Conservation (phyloP, 2,329 filamentous ascomycete genomes). For the Clonostachys sp. region DNA sequence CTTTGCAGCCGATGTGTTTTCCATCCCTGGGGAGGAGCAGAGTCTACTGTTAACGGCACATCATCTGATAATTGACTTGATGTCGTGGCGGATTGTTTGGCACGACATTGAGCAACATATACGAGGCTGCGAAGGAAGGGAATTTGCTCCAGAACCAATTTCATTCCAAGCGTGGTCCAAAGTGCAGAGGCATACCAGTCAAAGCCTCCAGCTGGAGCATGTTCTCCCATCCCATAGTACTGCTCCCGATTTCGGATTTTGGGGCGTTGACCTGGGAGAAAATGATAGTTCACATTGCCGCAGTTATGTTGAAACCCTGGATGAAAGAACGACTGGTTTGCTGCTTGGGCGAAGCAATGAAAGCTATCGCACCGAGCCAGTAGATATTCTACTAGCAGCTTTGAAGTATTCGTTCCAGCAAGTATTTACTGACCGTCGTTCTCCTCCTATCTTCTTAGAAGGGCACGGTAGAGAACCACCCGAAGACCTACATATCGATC, state of each 20-base stretch:
- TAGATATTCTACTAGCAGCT: slow-evolving; percentile 30
- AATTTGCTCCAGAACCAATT: slow-evolving; percentile 11
- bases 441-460: slow-evolving; percentile 31
- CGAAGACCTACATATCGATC: slow-evolving; percentile 19
- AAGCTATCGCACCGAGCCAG: slow-evolving; percentile 22
- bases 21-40: slow-evolving; percentile 9
- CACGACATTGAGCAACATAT: slow-evolving; percentile 35
- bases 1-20: slow-evolving; percentile 43
- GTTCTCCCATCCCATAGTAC: slow-evolving; percentile 6
- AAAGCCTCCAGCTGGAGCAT: slow-evolving; percentile 12
- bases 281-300: slow-evolving; percentile 5
- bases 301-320: slow-evolving; percentile 6
- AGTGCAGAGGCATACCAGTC: neutral
- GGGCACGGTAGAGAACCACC: slow-evolving; percentile 33
- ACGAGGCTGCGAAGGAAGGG: too few species aligned
- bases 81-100: slow-evolving; percentile 38
- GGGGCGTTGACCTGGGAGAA: slow-evolving; percentile 4
- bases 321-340: neutral
- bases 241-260: slow-evolving; percentile 12
- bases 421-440: slow-evolving; percentile 22
- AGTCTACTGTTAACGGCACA: slow-evolving; percentile 23
- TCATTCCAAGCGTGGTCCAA: neutral
- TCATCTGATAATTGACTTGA: slow-evolving; percentile 35
- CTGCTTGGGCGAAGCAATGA: slow-evolving; percentile 7
- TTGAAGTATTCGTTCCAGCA: slow-evolving; percentile 23